Evolutionary conservation across 2,329 filamentous ascomycete species (phyloP).

Genomic region (Gyromitra esculenta): DNA sequence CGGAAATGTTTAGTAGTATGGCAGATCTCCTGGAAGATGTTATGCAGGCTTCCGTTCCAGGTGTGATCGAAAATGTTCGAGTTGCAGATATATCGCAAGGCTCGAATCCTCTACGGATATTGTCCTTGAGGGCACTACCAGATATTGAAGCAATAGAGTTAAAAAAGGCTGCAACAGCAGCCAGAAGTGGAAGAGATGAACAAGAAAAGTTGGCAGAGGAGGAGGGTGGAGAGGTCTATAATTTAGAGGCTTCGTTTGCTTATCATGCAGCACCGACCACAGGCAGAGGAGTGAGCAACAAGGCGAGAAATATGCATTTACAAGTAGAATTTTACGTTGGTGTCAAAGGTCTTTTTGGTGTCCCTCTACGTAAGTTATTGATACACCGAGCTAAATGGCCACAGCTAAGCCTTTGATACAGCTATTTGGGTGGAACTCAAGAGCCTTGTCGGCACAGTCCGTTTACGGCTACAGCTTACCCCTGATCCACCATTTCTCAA

Average conservation of each 20-base stretch:
- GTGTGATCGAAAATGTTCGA: slow-evolving; percentile 72
- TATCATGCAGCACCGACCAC: slow-evolving; percentile 62
- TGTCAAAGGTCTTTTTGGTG: slow-evolving; percentile 85
- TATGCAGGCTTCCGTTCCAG: slow-evolving; percentile 80
- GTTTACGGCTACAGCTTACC: slow-evolving; percentile 82
- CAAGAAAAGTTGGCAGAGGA: slow-evolving; percentile 89
- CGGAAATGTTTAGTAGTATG: slow-evolving; percentile 75
- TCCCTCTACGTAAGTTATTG: slow-evolving; percentile 76
- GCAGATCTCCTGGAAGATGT: slow-evolving; percentile 79
- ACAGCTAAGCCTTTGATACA: slow-evolving; percentile 6
- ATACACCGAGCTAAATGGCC: slow-evolving; percentile 53
- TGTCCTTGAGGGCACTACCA: slow-evolving; percentile 77
- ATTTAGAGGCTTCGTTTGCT: slow-evolving; percentile 78
- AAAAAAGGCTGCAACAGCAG: slow-evolving; percentile 82
- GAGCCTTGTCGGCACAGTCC: slow-evolving; percentile 86
- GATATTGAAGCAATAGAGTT: slow-evolving; percentile 70
- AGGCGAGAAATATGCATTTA: slow-evolving; percentile 97
- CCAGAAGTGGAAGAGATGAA: slow-evolving; percentile 79
- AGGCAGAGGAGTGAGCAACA: slow-evolving; percentile 75
- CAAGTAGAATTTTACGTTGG: slow-evolving; percentile 93
- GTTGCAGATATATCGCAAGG: slow-evolving; percentile 93
- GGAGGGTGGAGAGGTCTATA: slow-evolving; percentile 84
- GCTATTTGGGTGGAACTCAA: slow-evolving; percentile 77
- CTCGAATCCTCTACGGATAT: slow-evolving; percentile 74
- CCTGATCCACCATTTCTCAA: slow-evolving; percentile 93